Conservation (phyloP, 2,329 filamentous ascomycete species). For the Blastomyces gilchristii region DNA sequence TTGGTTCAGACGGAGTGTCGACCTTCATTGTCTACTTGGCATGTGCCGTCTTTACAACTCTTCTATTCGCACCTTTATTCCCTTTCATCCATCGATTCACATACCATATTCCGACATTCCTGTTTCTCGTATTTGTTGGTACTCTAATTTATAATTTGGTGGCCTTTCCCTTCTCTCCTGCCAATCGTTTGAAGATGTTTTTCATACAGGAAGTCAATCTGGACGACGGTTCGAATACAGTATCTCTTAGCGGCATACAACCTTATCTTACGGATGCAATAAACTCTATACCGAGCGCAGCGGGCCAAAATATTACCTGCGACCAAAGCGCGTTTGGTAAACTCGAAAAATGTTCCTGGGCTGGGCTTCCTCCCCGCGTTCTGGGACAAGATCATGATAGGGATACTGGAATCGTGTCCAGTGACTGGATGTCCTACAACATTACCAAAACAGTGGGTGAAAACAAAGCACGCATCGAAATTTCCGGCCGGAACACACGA, state of each 20-base stretch:
- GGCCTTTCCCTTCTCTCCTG: slow-evolving; percentile 77
- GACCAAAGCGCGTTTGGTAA: slow-evolving; percentile 30
- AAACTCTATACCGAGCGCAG: slow-evolving; percentile 57
- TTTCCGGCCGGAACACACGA: slow-evolving; percentile 66
- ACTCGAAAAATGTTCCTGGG: slow-evolving; percentile 56
- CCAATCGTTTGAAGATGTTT: slow-evolving; percentile 72
- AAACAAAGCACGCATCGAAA: slow-evolving; percentile 48
- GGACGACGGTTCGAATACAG: slow-evolving; percentile 57
- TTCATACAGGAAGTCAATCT: slow-evolving; percentile 76
- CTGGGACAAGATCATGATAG: slow-evolving; percentile 36
- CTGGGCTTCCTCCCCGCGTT: slow-evolving; percentile 57
- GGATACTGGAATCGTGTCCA: slow-evolving; percentile 34
- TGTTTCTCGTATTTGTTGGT: slow-evolving; percentile 61
- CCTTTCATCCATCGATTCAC: slow-evolving; percentile 83
- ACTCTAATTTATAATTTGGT: slow-evolving; percentile 77
- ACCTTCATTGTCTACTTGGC: slow-evolving; percentile 61
- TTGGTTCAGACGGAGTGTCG: slow-evolving; percentile 69
- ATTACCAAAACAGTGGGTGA: slow-evolving; percentile 39
- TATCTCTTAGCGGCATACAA: slow-evolving; percentile 58
- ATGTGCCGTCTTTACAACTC: slow-evolving; percentile 55
- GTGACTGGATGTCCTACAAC: slow-evolving; percentile 59
- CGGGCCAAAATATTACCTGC: slow-evolving; percentile 52
- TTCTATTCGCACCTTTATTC: slow-evolving; percentile 64
- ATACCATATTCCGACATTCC: slow-evolving; percentile 67
- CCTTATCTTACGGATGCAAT: slow-evolving; percentile 59